These are phyloP conservation scores for Paramecium biaurelia DNA, from an alignment of 73 alveolate genomes.

Conservation along the genomic window DNA sequence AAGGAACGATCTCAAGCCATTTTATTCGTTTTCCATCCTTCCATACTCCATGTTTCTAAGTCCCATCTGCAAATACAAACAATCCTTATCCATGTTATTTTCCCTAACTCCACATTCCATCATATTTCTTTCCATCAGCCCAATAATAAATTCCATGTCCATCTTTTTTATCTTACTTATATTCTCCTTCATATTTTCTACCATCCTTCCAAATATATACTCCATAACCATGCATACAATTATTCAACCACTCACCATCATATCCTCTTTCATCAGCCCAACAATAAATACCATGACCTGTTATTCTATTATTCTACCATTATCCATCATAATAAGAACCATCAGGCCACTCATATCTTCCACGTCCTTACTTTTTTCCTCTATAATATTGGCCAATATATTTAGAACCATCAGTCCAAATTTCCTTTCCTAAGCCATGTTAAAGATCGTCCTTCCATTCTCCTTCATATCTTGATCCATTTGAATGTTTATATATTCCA, in stretches of 20 bases:
- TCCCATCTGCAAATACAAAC: constrained; percentile 47
- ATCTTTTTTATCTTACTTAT: constrained; percentile 54
- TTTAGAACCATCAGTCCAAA: constrained; percentile 74
- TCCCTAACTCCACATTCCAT: constrained; percentile 63
- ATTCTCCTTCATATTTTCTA: constrained; percentile 58
- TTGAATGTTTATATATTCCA: constrained; percentile 74
- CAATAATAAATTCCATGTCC: constrained; percentile 57
- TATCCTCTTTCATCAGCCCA: constrained; percentile 72
- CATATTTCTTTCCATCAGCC: constrained; percentile 65
- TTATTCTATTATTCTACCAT: constrained; percentile 61
- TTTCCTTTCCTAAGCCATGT: constrained; percentile 71
- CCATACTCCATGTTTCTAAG: constrained; percentile 25
- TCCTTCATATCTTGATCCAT: constrained; percentile 79
- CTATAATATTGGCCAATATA: constrained; percentile 69
- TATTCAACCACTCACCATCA: constrained; percentile 46
- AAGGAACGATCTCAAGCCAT: constrained; percentile 25
- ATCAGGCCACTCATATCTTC: constrained; percentile 74
- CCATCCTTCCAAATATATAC: constrained; percentile 64
- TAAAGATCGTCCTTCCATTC: constrained; percentile 73
- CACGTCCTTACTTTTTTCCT: constrained; percentile 77
- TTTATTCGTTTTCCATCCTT: constrained; percentile 52
- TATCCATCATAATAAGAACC: constrained; percentile 49
- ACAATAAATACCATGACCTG: constrained; percentile 68
- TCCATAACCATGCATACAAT: constrained; percentile 60
- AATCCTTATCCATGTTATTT: constrained; percentile 60